Conservation (phyloP, 345 rosid species). For the Hirschfeldia incana region DNA sequence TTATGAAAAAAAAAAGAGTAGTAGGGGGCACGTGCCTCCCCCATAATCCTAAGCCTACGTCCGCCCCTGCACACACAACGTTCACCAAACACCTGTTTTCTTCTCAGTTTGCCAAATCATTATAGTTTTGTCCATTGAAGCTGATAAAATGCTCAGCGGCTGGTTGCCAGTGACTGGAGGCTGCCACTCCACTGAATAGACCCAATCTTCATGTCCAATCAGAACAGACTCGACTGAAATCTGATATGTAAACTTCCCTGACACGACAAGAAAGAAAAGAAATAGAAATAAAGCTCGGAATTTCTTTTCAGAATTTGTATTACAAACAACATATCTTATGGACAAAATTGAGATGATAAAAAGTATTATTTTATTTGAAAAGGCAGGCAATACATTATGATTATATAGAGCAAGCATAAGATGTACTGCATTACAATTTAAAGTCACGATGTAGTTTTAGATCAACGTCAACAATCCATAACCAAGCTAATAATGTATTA, state of each 20-base stretch:
- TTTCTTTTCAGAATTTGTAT: too few species aligned
- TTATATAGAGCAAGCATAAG: neutral
- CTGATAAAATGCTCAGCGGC: slow-evolving; percentile 76
- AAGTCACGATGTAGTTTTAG: neutral
- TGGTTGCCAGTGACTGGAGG: slow-evolving; percentile 64
- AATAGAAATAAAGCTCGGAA: too few species aligned
- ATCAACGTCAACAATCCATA: neutral
- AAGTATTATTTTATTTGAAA: too few species aligned
- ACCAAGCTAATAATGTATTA: neutral
- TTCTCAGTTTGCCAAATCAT: slow-evolving; percentile 97
- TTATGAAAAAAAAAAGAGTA: too few species aligned
- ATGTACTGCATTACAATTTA: neutral
- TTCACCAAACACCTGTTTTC: slow-evolving; percentile 92
- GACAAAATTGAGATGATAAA: too few species aligned
- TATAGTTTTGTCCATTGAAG: slow-evolving; percentile 95
- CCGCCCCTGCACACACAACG: slow-evolving; percentile 44
- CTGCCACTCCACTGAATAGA: slow-evolving; percentile 94
- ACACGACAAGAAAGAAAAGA: slow-evolving; percentile 29
- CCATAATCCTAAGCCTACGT: too few species aligned
- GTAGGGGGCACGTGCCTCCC: too few species aligned
- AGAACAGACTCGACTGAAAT: slow-evolving; percentile 90
- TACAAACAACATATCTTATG: too few species aligned
- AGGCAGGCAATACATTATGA: neutral
- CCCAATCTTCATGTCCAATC: slow-evolving; percentile 98
- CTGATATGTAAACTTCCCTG: slow-evolving; percentile 73